Evolutionary conservation across 768 basidiomycete genomes (phyloP), one percentile per base, ranked within the genome.

Genomic region (Termitomyces sp.): DNA sequence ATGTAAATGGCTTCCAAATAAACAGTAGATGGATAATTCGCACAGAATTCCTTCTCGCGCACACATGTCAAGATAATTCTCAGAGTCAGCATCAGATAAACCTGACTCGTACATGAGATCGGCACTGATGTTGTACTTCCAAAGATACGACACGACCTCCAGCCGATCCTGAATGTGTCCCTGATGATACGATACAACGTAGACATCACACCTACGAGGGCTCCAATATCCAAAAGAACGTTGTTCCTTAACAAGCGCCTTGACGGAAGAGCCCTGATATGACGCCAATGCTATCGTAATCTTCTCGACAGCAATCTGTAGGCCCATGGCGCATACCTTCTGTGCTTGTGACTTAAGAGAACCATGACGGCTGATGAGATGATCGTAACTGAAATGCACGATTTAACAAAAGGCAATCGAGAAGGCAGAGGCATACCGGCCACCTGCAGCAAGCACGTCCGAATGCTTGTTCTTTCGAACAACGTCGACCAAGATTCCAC

Each of bases 211-310:
- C 40, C 90, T 77, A 15, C 91, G 79, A n/a, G 91, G 91, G 68
- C 89, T 89, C 90, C 89, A 94, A 65, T 84, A 89, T 0, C 92
- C 91, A 59, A 91, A 94, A 0, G 92, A 91, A 11, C 84, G 82
- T 58, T 85, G 82, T 64, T 91, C 89, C 67, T 87, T 91, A 52
- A 91, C 74, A 5, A 91, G 75, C 3, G 79, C 78, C 66, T 84
- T 85, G 38, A 90, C 79, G 0, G 86, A 84, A 9, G 80, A 79
- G 41, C 78, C 81, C 64, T 93, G 90, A 65, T 82, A 88, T 1
- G 82, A 74, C 0, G 87, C 89, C 1, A 93, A 74, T 11, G 82
- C 78, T 1, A 78, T 71, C 0, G 86, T 82, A 58, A 94, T 89
- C 73, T 87, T 89, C 66, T 93, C 89, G 4, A 93, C 71, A 4